A percentile compares a stretch with the other conserved stretches of the same genome.
Conservation (phyloP, 768 basidiomycete species). For the Russula sp. region DNA sequence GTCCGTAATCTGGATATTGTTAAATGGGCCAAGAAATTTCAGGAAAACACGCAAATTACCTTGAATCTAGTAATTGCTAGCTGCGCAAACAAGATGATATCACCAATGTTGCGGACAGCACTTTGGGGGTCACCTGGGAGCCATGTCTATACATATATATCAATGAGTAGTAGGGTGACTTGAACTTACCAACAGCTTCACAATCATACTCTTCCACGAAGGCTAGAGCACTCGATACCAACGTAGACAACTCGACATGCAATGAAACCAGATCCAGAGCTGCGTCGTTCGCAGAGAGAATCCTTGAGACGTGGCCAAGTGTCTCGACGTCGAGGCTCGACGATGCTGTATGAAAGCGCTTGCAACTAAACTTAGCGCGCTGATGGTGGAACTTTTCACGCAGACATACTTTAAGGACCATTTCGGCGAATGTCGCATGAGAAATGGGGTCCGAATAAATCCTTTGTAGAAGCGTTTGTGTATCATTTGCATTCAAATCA, state of each 20-base stretch:
- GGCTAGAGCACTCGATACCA: constrained; percentile 59
- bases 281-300: constrained; percentile 55
- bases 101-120: constrained; percentile 72
- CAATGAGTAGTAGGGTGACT: not conserved
- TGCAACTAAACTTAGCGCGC: constrained; percentile 10
- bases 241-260: constrained; percentile 59
- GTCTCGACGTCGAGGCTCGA: constrained; percentile 61
- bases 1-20: constrained; percentile 46
- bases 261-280: constrained; percentile 68
- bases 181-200: constrained; percentile 67
- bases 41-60: constrained; percentile 38
- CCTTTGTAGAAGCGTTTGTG: constrained; percentile 21
- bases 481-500: constrained; percentile 21
- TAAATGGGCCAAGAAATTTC: not conserved
- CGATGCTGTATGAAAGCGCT: constrained; percentile 60
- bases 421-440: constrained; percentile 57
- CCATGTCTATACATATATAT: not conserved
- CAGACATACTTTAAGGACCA: constrained; percentile 53
- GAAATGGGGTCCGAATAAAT: constrained; percentile 27
- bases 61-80: constrained; percentile 62
- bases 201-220: constrained; percentile 74
- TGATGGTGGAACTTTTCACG: constrained; percentile 1
- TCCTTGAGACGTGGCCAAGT: constrained; percentile 65
- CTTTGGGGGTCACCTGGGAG: constrained; percentile 73
- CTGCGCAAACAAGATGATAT: constrained; percentile 75